Base-by-base conservation (phyloP, 2,329 filamentous ascomycete species). In the Ophiocordyceps sinensis region DNA sequence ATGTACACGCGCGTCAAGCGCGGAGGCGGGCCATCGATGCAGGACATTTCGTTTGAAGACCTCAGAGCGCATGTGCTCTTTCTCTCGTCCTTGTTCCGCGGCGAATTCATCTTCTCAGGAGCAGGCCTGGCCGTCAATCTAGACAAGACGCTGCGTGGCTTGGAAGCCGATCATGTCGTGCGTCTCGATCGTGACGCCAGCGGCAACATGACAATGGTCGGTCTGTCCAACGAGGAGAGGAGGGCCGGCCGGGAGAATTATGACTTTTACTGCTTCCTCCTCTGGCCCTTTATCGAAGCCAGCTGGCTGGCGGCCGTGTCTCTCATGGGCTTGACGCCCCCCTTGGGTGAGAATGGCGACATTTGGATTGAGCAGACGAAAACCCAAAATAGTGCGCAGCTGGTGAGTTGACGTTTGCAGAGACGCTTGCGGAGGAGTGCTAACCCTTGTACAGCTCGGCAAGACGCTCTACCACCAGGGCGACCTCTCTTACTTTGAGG, bases 381-480 rank as follows among this genome's bases (percentile, higher is more conserved):
- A 51, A 82, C 83, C 1, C 85, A 95, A 50, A 79, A 85, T 53
- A 82, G 75, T 49, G 85, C 88, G 0, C 87, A 94, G 53, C 55
- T 91, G 43, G 82, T 85, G 67, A 62, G 75, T 17, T 32, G 2
- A 21, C n/a, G 3, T 8, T 17, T 37, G 14, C 26, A 17, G 37
- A 30, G 15, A 30, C 30, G 9, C n/a, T 10, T 13, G 37, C 36
- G 14, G 5, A 28, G 11, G 19, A 21, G 7, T 21, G 23, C 38
- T 43, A 35, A 43, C 38, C 19, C 5, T 32, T 5, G 2, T 21
- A 4, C 51, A 89, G 75, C 76, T 95, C 28, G 91, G 91, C 41
- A 96, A 98, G 63, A 96, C 91, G 0, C 71, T 98, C 1, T 98
- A 95, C 56, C 89, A 98, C 57, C 89, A 98, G 65, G 91, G 91